Evolutionary conservation across 2,329 filamentous ascomycete species (phyloP), one percentile per base, ranked within the genome.

Genomic region (Ceratocystis ficicola): DNA sequence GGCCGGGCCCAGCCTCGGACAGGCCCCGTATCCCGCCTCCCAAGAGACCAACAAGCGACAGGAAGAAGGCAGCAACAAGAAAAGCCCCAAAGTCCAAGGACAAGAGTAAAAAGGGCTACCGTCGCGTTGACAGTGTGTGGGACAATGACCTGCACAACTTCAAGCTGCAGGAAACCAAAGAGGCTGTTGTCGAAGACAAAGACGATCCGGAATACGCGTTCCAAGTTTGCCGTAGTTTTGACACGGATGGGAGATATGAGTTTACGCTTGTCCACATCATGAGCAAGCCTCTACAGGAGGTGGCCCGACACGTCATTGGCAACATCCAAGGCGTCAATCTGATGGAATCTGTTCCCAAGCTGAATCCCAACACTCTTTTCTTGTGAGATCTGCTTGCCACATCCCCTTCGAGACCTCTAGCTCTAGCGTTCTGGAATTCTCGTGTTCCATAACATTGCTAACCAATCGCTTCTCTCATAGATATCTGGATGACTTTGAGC

Each of bases 201-300:
- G 25, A n/a, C 22, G 25, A 63, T 30, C 10, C 15, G 15, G 61
- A 46, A 25, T 50, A 46, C n/a, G 61, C 61, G 22, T 63, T 63
- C 22, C 36, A 28, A 7, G n/a, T 63, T 22, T 36, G 36, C 20
- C 61, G 61, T 32, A 46, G 4, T 5, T 48, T 63, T 20, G 22
- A 63, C 61, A 46, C 22, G 10, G 88, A 94, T 70, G 89, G 90
- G 69, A 90, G 90, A 71, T 92, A 89, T 71, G 79, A 83, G 70
- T 72, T 73, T 72, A 91, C 90, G 0, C 76, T 86, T 15, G 84
- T 96, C 62, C 90, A 95, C 70, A 88, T 96, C 74, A 94, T 92
- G 76, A 94, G 89, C 73, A 90, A 90, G 70, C 76, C 84, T 17
- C 79, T 96, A 2, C 86, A 87, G 6, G 85, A 90, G 68, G 85